These are phyloP conservation scores for Backusella macrospora DNA, from an alignment of 192 early-diverging fungal genomes.

Conservation along the genomic window DNA sequence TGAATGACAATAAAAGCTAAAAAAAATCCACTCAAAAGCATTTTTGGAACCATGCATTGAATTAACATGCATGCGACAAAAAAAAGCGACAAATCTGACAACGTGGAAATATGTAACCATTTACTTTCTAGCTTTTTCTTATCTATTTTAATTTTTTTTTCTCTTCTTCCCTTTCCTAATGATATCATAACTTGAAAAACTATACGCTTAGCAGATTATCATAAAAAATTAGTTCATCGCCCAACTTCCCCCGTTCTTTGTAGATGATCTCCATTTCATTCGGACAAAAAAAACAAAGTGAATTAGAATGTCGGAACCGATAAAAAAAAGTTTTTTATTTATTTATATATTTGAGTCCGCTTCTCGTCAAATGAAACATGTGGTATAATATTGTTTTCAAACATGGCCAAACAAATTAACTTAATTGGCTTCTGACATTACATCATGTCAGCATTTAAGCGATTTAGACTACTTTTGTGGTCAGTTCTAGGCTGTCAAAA, in stretches of 20 bases:
- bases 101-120: neutral
- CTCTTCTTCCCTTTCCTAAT: neutral
- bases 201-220: neutral
- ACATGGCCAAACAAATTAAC: neutral
- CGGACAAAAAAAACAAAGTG: neutral
- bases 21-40: too few relatives aligned
- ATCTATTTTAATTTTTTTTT: neutral
- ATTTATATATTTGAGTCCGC: slow-evolving; percentile 1
- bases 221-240: neutral
- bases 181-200: neutral
- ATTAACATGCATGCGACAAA: neutral
- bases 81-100: too few relatives aligned
- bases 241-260: neutral
- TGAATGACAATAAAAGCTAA: too few relatives aligned
- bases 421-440: neutral
- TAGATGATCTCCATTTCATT: neutral
- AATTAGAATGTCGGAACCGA: neutral
- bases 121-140: neutral
- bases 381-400: neutral
- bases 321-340: too few relatives aligned
- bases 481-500: slow-evolving; percentile 8
- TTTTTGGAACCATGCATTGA: neutral
- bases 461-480: neutral
- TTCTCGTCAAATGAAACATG: neutral
- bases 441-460: neutral